Percentiles rank a stretch among this genome's conserved stretches.
Conservation (phyloP, 2,329 filamentous ascomycete genomes). For the Aureobasidium namibiae region DNA sequence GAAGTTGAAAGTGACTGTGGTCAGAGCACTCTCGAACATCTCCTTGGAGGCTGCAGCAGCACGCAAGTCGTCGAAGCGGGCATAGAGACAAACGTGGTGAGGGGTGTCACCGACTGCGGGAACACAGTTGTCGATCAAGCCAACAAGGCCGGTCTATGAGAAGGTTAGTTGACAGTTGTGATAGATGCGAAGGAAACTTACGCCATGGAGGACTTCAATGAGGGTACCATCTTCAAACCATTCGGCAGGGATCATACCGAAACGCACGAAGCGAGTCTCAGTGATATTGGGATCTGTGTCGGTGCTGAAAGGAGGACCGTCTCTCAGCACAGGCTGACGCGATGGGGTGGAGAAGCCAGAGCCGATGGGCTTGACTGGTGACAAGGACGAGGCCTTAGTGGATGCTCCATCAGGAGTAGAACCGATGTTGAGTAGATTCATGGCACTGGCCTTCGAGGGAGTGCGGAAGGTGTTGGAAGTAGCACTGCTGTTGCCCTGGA, state of each 20-base stretch:
- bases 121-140: not conserved
- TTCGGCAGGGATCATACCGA: not conserved
- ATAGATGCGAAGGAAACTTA: not conserved
- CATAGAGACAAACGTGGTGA: constrained; percentile 12
- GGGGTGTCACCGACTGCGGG: not conserved
- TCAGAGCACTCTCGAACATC: constrained; percentile 14
- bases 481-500: not conserved
- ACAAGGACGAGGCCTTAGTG: not conserved
- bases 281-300: not conserved
- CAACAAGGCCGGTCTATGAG: not conserved
- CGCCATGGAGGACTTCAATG: not conserved
- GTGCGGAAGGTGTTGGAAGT: not conserved
- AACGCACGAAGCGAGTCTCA: not conserved
- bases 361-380: not conserved
- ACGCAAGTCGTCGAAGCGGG: constrained; percentile 33
- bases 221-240: not conserved
- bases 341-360: not conserved
- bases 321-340: not conserved
- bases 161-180: not conserved
- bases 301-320: constrained; percentile 3
- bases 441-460: not conserved
- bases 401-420: not conserved
- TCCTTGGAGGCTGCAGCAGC: constrained; percentile 21
- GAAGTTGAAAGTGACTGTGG: constrained; percentile 11
- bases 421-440: not conserved